Conservation (phyloP, 1,284 basidiomycete species). For the Athelia sp. region DNA sequence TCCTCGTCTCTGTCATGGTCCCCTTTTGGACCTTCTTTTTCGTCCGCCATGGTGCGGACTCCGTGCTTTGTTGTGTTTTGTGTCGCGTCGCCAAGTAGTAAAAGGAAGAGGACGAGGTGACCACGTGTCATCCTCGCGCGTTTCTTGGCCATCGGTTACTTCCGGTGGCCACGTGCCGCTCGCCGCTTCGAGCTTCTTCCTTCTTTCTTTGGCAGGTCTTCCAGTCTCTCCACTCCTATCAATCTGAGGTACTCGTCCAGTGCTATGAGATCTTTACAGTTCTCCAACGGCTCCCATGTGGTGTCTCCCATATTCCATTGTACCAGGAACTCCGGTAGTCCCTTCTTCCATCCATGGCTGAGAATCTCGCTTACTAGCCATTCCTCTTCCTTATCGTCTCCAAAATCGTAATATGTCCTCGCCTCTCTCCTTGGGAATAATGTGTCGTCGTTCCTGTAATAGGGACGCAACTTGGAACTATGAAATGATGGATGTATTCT, state of each 20-base stretch:
- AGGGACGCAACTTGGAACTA: slow-evolving; percentile 4
- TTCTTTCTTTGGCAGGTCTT: not conserved
- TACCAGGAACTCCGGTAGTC: slow-evolving; percentile 2
- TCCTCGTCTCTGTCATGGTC: too few relatives aligned
- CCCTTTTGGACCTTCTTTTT: too few relatives aligned
- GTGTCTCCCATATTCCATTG: slow-evolving; percentile 4
- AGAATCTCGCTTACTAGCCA: slow-evolving; percentile 5
- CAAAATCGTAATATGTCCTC: slow-evolving; percentile 6
- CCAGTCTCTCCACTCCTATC: slow-evolving; percentile 1
- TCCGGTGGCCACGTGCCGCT: too few relatives aligned
- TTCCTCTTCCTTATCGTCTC: slow-evolving; percentile 4
- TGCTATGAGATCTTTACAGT: slow-evolving; percentile 6
- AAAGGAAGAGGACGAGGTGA: too few relatives aligned
- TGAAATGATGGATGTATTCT: slow-evolving; percentile 10
- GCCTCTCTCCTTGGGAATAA: slow-evolving; percentile 4
- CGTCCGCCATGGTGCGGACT: too few relatives aligned
- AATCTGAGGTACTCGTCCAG: slow-evolving; percentile 8
- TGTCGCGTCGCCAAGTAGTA: too few relatives aligned
- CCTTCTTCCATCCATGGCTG: slow-evolving; percentile 2
- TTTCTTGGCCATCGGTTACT: too few relatives aligned
- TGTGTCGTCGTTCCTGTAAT: slow-evolving; percentile 6
- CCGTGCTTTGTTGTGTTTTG: too few relatives aligned
- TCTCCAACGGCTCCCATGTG: slow-evolving; percentile 5
- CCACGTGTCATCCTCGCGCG: too few relatives aligned
- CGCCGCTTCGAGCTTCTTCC: too few relatives aligned